Evolutionary conservation across 192 early-diverging fungal genomes (phyloP).

Genomic region (Gonapodya sp.): DNA sequence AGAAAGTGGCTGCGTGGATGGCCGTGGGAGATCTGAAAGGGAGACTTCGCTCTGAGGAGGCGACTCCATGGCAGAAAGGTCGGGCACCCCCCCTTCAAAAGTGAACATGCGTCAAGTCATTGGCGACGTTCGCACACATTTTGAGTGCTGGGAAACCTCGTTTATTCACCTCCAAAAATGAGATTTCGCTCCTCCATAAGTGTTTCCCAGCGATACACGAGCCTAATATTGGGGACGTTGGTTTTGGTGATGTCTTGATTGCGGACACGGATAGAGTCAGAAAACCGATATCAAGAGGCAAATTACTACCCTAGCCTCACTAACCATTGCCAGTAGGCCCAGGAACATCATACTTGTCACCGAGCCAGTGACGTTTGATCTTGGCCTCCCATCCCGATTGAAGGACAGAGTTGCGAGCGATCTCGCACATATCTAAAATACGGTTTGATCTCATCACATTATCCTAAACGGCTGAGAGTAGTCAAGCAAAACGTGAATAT

Average conservation of each 20-base stretch:
- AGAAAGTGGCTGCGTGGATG: neutral
- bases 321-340: constrained; percentile 63
- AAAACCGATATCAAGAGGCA: neutral
- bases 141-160: too few species aligned
- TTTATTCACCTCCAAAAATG: constrained; percentile 25
- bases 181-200: constrained; percentile 69
- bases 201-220: constrained; percentile 73
- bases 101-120: too few species aligned
- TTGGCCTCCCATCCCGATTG: constrained; percentile 85
- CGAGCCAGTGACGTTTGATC: constrained; percentile 86
- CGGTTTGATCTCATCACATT: neutral
- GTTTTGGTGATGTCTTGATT: constrained; percentile 78
- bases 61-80: too few species aligned
- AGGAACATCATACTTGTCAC: constrained; percentile 60
- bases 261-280: too few species aligned
- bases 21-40: neutral
- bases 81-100: too few species aligned
- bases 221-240: constrained; percentile 84
- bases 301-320: neutral
- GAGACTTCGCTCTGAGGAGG: neutral
- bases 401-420: constrained; percentile 79
- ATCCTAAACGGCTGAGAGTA: too few species aligned
- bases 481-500: neutral
- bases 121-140: too few species aligned
- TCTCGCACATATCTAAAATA: constrained; percentile 77